Conservation (phyloP, 2,329 filamentous ascomycete genomes). For the Colletotrichum navitas region DNA sequence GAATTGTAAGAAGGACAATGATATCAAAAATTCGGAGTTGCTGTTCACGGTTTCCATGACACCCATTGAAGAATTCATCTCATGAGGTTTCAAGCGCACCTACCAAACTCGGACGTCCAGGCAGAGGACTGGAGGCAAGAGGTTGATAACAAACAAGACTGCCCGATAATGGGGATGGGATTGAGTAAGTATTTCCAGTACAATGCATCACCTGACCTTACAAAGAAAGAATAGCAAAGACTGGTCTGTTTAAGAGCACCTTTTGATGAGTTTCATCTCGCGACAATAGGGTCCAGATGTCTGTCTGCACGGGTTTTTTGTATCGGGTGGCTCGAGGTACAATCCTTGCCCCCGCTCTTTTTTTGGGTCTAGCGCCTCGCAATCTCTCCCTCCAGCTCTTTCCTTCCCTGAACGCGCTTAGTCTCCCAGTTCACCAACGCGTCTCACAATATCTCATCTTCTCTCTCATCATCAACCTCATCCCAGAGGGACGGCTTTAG, state of each 20-base stretch:
- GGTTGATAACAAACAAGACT: background rate
- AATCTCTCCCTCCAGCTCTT: constrained; percentile 41
- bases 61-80: no score
- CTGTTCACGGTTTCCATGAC: background rate
- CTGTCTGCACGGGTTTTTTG: constrained; percentile 12
- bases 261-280: background rate
- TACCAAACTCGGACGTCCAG: background rate
- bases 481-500: constrained; percentile 20
- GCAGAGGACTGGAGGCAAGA: background rate
- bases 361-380: constrained; percentile 34
- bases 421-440: constrained; percentile 41
- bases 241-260: background rate
- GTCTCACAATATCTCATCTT: constrained; percentile 42
- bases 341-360: constrained; percentile 33
- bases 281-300: constrained; percentile 2
- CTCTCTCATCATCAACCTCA: constrained; percentile 41
- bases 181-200: background rate
- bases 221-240: background rate
- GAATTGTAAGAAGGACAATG: no score
- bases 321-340: constrained; percentile 4
- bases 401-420: constrained; percentile 41
- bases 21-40: background rate
- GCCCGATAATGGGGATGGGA: background rate
- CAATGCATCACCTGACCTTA: background rate
- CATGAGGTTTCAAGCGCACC: background rate